Evolutionary conservation across 768 basidiomycete genomes (phyloP), one percentile per base, ranked within the genome.

Genomic region (Trametes villosa): DNA sequence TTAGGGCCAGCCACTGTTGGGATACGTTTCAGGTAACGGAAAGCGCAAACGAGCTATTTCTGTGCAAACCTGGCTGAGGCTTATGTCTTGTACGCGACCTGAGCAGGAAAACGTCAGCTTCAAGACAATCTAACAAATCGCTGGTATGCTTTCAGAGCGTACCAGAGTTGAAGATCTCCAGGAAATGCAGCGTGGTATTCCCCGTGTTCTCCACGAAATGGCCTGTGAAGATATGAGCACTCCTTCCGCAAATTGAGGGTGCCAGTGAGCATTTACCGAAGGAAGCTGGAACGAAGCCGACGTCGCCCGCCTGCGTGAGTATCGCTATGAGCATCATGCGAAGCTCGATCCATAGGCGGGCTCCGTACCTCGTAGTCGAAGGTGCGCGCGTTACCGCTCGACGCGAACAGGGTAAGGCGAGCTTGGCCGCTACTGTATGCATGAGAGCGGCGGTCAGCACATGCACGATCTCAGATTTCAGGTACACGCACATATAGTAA

Each of bases 141-240:
- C 30, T 17, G 26, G 18, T 20, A 38, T 5, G 2, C 29, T 17
- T 3, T 0, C 6, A 17, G 6, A n/a, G 38, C 52, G 7, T 30
- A 63, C 62, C 62, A n/a, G 66, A 51, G 44, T 64, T 64, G 68
- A 87, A 84, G 15, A 89, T 80, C 67, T 89, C 86, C 9, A 89
- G 74, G 67, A 82, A 84, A 58, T 74, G 76, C 26, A 88, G 68
- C 0, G 86, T 81, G 1, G 79, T 78, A 62, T 86, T 82, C 15
- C 86, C 86, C 1, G 79, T 84, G 68, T 88, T 87, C 68, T 88
- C 86, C 27, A 89, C 76, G 65, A 87, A 88, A 66, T 89, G 88
- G 2, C 71, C 73, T 68, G 20, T 7, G 13, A 1, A 22, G 11
- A 24, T 7, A n/a, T 20, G 22, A 9, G 20, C 4, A 26, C 11